Base-by-base conservation (phyloP, 768 basidiomycete genomes). In the Lentinus brumalis region DNA sequence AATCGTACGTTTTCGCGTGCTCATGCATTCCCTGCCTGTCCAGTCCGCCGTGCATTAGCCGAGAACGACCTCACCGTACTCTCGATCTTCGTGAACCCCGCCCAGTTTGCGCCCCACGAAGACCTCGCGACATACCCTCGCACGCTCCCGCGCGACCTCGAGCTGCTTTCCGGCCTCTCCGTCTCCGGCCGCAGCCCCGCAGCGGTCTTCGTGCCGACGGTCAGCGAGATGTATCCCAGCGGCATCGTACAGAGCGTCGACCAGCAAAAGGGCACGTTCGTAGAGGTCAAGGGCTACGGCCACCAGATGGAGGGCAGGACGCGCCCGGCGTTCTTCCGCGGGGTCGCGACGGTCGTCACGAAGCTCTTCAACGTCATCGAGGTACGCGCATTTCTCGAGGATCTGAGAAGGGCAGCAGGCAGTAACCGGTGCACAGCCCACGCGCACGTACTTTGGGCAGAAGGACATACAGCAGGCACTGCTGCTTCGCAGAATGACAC, bases 401-500 rank as follows among this genome's bases (percentile, higher is more conserved):
- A 7, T 11, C 35, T 35, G 35, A 35, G 35, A 35, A 35, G 35
- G 35, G 1, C 7, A 26, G 21, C 21, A 11, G 35, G 35, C 11
- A 53, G 3, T 11, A n/a, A 15, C 11, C 2, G 1, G 2, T 47
- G 18, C 21, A 35, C 72, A 96, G 94, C 96, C 96, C 5, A 92
- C 91, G 47, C 85, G 88, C 64, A 87, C 91, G 21, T 98, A 98
- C 74, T 97, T 99, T 63, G 96, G 97, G 1, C 96, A 98, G 75
- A 98, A 98, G 72, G 96, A 98, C 71, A 97, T 99, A 56, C 97
- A 99, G 70, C 97, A 99, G 72, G 94, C 91, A 0, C 77, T 98
- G 15, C 76, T 99, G 47, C 79, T 98, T 35, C 88, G 89, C 38
- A 85, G 87, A 4, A 78, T 98, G 74, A 82, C 83, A 55, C 77